Percentiles rank a stretch among this genome's conserved stretches.
Conservation (phyloP, 495 filamentous ascomycete genomes). For the Daldinia loculata region DNA sequence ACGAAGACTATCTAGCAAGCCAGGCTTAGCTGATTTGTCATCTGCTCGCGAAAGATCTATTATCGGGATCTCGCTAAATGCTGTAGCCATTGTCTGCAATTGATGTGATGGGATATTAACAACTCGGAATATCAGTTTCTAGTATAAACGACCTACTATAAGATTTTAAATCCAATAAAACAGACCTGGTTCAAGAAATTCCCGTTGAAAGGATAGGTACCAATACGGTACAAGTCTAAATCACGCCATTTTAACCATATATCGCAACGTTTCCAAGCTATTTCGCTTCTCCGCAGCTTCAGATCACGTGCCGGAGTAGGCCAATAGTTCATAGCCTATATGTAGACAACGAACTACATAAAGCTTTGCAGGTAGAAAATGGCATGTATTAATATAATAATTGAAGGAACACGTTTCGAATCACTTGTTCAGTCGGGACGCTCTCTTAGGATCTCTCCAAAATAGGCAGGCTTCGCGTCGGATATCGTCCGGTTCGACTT, state of each 20-base stretch:
- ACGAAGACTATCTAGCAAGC: slow-evolving; percentile 53
- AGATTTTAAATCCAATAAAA: slow-evolving; percentile 8
- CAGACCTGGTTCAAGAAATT: slow-evolving; percentile 6
- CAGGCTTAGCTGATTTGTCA: slow-evolving; percentile 28
- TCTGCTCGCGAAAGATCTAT: slow-evolving; percentile 56
- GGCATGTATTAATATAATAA: slow-evolving; percentile 15
- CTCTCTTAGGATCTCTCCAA: slow-evolving; percentile 40
- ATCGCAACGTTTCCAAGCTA: slow-evolving; percentile 26
- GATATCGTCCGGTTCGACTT: slow-evolving; percentile 35
- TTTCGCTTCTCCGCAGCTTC: slow-evolving; percentile 12
- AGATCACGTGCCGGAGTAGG: slow-evolving; percentile 24
- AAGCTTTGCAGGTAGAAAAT: neutral
- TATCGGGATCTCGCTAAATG: slow-evolving; percentile 55
- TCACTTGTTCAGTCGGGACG: slow-evolving; percentile 34
- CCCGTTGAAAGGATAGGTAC: neutral
- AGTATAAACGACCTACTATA: neutral
- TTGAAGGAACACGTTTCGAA: neutral
- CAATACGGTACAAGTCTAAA: slow-evolving; percentile 13
- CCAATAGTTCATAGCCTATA: neutral
- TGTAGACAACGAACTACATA: neutral
- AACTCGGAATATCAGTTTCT: neutral
- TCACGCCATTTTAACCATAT: slow-evolving; percentile 32
- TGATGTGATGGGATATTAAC: neutral
- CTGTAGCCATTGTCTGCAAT: slow-evolving; percentile 32
- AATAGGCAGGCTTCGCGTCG: slow-evolving; percentile 36